Conservation (phyloP, 2,329 filamentous ascomycete genomes). For the Teratosphaeria viscida region DNA sequence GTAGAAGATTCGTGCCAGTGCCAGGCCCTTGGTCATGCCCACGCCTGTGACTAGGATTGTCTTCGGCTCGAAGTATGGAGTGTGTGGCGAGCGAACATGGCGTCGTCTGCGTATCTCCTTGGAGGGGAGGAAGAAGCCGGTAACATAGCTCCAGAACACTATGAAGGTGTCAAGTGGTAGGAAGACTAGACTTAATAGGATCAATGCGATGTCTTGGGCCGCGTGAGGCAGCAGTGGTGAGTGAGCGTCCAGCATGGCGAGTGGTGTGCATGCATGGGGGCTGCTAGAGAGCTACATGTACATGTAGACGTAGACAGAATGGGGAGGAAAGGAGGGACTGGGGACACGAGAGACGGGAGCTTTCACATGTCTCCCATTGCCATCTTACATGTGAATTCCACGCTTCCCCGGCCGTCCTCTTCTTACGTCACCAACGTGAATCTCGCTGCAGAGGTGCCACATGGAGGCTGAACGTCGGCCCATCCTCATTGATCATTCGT, state of each 20-base stretch:
- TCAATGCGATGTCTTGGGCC: constrained; percentile 36
- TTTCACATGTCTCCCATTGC: not conserved
- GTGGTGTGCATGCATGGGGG: not conserved
- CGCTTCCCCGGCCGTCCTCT: too few species aligned
- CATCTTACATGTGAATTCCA: too few species aligned
- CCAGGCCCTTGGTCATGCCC: constrained; percentile 60
- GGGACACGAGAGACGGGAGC: not conserved
- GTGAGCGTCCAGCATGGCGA: constrained; percentile 24
- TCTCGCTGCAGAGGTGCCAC: too few species aligned
- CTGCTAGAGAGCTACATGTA: not conserved
- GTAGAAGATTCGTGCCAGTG: constrained; percentile 55
- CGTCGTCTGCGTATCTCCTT: constrained; percentile 16
- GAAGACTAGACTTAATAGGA: constrained; percentile 33
- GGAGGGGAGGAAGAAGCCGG: constrained; percentile 21
- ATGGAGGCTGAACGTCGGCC: too few species aligned
- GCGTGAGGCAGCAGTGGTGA: constrained; percentile 31
- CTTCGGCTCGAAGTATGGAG: constrained; percentile 33
- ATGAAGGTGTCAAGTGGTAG: constrained; percentile 43
- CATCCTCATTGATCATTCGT: too few species aligned
- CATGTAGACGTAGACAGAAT: too few species aligned
- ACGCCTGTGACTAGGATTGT: constrained; percentile 63
- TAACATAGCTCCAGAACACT: constrained; percentile 28
- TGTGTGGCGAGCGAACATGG: constrained; percentile 15
- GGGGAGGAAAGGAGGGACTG: not conserved
- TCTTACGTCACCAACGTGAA: too few species aligned